Conservation (phyloP, 345 rosid genomes). For the Populus simonii region DNA sequence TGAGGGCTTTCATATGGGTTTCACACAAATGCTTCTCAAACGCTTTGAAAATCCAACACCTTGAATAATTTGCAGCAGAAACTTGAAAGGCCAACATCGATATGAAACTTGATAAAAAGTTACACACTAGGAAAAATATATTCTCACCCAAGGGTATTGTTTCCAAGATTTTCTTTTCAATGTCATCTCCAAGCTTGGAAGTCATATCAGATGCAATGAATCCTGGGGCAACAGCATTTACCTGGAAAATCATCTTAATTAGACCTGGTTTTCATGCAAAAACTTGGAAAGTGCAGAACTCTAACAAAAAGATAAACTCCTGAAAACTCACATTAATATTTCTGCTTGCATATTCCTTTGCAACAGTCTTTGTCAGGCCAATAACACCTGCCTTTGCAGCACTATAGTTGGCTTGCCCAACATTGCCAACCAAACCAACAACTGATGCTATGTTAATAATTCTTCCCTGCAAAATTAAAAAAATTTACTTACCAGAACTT, state of each 20-base stretch:
- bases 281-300: neutral
- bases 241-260: conserved; percentile 39
- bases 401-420: conserved; percentile 95
- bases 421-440: conserved; percentile 91
- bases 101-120: neutral
- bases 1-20: neutral
- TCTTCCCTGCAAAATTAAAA: conserved; percentile 55
- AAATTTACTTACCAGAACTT: neutral
- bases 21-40: neutral
- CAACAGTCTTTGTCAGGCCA: conserved; percentile 78
- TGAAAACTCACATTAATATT: conserved; percentile 63
- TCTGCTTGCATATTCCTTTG: conserved; percentile 90
- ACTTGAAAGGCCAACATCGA: neutral
- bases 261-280: conserved; percentile 4
- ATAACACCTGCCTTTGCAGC: conserved; percentile 99
- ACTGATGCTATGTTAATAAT: conserved; percentile 86
- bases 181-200: conserved; percentile 82
- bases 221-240: conserved; percentile 90
- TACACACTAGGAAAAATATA: neutral
- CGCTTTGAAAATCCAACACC: neutral
- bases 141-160: conserved; percentile 79
- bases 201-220: conserved; percentile 71
- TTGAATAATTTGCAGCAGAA: neutral
- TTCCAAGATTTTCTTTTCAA: conserved; percentile 85
- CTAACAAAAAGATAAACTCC: conserved; percentile 3